Evolutionary conservation across 371 early-diverging fungal species (phyloP).

Genomic region (Chytridium lagenaria): DNA sequence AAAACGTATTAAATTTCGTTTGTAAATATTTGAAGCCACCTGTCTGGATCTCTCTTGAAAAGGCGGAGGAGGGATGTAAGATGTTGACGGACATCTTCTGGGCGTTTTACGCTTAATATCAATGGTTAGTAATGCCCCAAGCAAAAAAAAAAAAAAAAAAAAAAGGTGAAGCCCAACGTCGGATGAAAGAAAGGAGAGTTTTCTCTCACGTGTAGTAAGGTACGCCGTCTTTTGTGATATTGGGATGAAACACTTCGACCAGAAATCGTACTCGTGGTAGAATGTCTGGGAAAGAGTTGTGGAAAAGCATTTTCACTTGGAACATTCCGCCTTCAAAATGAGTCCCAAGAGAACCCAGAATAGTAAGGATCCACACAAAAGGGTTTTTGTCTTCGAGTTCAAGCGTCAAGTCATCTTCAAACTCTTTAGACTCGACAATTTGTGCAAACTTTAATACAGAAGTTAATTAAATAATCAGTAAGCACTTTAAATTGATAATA

Average conservation of each 20-base stretch:
- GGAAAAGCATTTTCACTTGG: conserved; percentile 57
- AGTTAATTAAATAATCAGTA: too few species aligned
- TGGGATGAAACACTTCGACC: conserved; percentile 63
- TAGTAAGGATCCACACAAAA: conserved; percentile 59
- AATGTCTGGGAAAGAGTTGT: conserved; percentile 59
- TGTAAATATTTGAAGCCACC: neutral
- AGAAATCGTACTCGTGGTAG: conserved; percentile 58
- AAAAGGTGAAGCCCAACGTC: neutral
- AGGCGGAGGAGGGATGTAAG: conserved; percentile 41
- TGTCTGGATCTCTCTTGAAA: conserved; percentile 51
- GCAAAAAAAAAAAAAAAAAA: neutral
- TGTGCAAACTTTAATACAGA: conserved; percentile 50
- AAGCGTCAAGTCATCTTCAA: conserved; percentile 50
- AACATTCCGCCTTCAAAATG: conserved; percentile 65
- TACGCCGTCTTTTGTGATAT: conserved; percentile 60
- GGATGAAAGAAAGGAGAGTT: neutral
- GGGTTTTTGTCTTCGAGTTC: conserved; percentile 63
- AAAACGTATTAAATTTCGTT: neutral
- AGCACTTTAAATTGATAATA: neutral
- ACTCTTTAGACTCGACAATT: conserved; percentile 53
- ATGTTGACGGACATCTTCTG: conserved; percentile 43
- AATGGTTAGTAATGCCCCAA: neutral
- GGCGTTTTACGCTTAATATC: conserved; percentile 42
- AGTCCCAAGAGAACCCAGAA: conserved; percentile 57
- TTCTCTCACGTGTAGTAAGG: conserved; percentile 53